These are phyloP conservation scores for Triticum dicoccoides DNA, from an alignment of 176 grass and related monocot species.

Conservation along the genomic window DNA sequence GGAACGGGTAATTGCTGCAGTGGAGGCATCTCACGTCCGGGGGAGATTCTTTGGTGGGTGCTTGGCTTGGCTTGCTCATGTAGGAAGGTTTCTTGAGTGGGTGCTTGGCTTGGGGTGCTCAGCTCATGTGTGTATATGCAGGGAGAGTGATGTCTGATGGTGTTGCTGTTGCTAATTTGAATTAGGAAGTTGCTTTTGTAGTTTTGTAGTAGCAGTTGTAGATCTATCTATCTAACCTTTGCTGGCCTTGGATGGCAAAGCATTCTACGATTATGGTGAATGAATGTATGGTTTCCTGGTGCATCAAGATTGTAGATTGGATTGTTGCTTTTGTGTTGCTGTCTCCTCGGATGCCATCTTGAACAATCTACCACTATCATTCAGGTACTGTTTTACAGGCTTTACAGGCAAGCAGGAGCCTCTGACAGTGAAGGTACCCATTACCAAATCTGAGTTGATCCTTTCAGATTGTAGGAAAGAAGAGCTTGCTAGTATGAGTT, in stretches of 20 bases:
- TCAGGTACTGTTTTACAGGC: too few species aligned
- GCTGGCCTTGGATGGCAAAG: not conserved
- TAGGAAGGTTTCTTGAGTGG: slow-evolving; percentile 6
- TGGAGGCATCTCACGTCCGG: not conserved
- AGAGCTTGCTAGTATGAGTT: too few species aligned
- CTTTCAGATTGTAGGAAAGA: too few species aligned
- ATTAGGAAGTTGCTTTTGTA: slow-evolving; percentile 12
- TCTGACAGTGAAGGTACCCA: too few species aligned
- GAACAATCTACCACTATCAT: not conserved
- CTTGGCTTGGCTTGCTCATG: slow-evolving; percentile 18
- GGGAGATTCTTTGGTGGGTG: not conserved
- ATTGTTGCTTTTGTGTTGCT: not conserved
- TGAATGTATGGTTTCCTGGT: not conserved
- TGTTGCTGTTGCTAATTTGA: not conserved
- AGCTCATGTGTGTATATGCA: not conserved
- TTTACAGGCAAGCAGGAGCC: too few species aligned
- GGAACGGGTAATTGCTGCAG: not conserved
- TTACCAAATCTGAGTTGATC: too few species aligned
- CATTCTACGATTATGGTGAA: not conserved
- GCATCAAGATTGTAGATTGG: not conserved
- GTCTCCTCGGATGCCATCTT: not conserved
- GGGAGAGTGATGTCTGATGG: not conserved
- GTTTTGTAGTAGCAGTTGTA: not conserved
- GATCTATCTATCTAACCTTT: slow-evolving; percentile 31
- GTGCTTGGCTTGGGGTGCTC: not conserved